Conservation (phyloP, 2,329 filamentous ascomycete genomes). For the Paracoccidioides brasiliensis region DNA sequence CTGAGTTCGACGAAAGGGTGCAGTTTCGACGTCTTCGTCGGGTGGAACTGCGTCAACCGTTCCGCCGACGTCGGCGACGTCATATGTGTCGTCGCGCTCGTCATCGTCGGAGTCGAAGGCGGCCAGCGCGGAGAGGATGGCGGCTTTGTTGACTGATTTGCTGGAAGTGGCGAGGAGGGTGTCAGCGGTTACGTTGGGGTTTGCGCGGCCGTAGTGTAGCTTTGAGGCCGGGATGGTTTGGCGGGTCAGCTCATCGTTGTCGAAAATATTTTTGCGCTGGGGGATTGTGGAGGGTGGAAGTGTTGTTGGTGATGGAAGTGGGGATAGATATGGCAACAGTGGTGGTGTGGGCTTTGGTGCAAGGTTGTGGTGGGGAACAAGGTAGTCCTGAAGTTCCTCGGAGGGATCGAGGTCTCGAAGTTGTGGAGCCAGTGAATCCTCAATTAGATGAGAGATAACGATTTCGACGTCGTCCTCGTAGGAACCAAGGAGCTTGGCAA, state of each 20-base stretch:
- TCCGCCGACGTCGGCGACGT: conserved; percentile 80
- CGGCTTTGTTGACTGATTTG: conserved; percentile 57
- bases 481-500: conserved; percentile 65
- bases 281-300: conserved; percentile 29
- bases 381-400: conserved; percentile 6
- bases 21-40: conserved; percentile 34
- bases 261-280: conserved; percentile 59
- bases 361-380: conserved; percentile 27
- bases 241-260: conserved; percentile 65
- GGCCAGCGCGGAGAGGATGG: conserved; percentile 76
- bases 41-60: conserved; percentile 53
- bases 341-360: conserved; percentile 43
- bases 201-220: conserved; percentile 63
- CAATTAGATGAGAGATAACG: conserved; percentile 68
- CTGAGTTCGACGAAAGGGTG: conserved; percentile 22
- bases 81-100: conserved; percentile 93
- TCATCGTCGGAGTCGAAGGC: conserved; percentile 90
- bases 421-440: conserved; percentile 58
- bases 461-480: conserved; percentile 66
- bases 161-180: conserved; percentile 51
- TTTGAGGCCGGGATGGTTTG: conserved; percentile 53
- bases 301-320: conserved; percentile 21
- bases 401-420: conserved; percentile 49
- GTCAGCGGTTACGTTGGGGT: conserved; percentile 54
- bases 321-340: conserved; percentile 27